phyloP scores from a whole-genome alignment of 164 flowering plant genomes.

The Litsea cubeba region DNA sequence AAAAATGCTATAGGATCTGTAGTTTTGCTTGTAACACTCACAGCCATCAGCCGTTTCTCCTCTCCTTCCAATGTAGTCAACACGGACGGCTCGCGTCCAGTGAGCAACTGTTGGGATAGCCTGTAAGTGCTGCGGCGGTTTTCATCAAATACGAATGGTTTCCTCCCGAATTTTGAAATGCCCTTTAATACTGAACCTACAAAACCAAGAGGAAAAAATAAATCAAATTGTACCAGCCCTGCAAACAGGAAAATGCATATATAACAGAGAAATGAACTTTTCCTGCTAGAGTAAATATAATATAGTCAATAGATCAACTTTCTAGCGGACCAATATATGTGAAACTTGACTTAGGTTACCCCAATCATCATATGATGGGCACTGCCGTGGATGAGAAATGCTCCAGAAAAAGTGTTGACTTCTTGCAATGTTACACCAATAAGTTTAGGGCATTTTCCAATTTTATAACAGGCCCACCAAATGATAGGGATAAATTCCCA shows the following conservation, averaged over 20 bases:
- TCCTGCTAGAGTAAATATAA: neutral
- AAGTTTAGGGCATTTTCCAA: neutral
- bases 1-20: neutral
- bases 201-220: neutral
- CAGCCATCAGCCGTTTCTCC: conserved; percentile 61
- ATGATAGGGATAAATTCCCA: too few relatives aligned
- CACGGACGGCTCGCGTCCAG: conserved; percentile 34
- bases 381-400: neutral
- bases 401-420: neutral
- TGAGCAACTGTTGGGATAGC: conserved; percentile 29
- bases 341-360: neutral
- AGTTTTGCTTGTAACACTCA: conserved; percentile 27
- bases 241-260: too few relatives aligned
- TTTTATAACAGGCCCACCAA: too few relatives aligned
- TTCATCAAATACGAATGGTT: conserved; percentile 45
- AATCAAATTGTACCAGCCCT: neutral
- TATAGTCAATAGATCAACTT: neutral
- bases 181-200: conserved; percentile 43
- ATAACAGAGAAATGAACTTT: too few relatives aligned
- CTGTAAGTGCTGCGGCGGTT: conserved; percentile 65
- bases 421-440: neutral
- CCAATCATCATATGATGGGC: neutral
- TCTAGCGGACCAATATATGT: neutral
- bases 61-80: conserved; percentile 48
- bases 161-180: conserved; percentile 45